phyloP scores from a whole-genome alignment of 2,329 filamentous ascomycete species.

The Aspergillus latus region DNA sequence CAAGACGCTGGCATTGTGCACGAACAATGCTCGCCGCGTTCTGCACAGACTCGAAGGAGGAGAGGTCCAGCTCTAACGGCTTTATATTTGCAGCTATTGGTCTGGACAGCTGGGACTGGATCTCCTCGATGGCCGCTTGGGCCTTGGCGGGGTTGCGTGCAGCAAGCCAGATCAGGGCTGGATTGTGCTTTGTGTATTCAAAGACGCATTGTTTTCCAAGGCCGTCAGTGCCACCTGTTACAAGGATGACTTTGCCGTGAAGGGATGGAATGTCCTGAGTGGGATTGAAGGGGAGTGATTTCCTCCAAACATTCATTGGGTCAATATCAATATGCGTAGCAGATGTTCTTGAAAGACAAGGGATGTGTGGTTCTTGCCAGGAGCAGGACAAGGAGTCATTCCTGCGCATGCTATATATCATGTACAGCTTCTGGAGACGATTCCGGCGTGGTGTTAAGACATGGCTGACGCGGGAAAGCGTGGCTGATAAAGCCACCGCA shows the following conservation, averaged over 20 bases:
- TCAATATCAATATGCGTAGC: no score
- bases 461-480: no score
- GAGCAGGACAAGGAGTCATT: no score
- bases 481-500: no score
- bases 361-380: no score
- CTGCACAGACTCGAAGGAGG: background rate
- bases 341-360: no score
- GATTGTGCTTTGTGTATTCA: conserved; percentile 46
- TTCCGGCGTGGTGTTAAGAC: no score
- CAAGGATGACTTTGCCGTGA: conserved; percentile 16
- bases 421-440: no score
- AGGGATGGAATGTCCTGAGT: conserved; percentile 42
- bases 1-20: background rate
- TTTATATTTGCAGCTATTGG: background rate
- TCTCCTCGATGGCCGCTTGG: conserved; percentile 16
- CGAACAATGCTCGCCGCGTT: background rate
- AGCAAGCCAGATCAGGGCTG: conserved; percentile 49
- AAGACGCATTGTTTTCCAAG: conserved; percentile 49
- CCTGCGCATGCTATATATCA: no score
- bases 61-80: background rate
- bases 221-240: conserved; percentile 46
- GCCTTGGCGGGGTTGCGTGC: conserved; percentile 45
- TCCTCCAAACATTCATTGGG: background rate
- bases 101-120: background rate
- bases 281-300: conserved; percentile 19